Evolutionary conservation across 169 alveolate species (phyloP), one percentile per base, ranked within the genome.

Genomic region (Neospora caninum): DNA sequence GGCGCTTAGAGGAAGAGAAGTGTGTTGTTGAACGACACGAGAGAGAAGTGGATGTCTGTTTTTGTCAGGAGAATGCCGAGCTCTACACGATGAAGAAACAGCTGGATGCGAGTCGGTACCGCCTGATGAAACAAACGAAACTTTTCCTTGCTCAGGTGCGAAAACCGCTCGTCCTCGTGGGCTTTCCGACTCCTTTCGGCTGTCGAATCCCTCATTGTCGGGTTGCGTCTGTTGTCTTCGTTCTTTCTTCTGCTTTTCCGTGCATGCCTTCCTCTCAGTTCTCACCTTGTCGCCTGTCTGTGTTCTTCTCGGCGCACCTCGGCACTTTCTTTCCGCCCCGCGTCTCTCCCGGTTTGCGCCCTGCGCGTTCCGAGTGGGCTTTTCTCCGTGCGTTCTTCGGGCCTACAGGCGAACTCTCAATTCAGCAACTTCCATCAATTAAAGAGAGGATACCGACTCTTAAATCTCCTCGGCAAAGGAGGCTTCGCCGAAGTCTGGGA

Each of bases 401-500:
- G 58, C 58, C 58, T 78, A 7, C 92, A 92, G 92, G 82, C 83
- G 43, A 82, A 82, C 36, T 92, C 95, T 27, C 91, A 73, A 69
- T 93, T 70, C 64, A 86, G 70, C 70, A 89, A 89, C 73, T 93
- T 93, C 87, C 91, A 73, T 45, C 89, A 54, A 49, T 87, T 93
- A 29, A 54, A 88, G 93, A n/a, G 95, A 58, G 91, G 93, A 78
- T 93, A 87, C 54, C 84, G 98, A 69, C 94, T 98, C 94, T 95
- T 98, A 93, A 98, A 98, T 88, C 96, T 98, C 98, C 96, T 98
- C 42, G 99, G 99, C 25, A 97, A 97, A 94, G 99, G 99, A 25
- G 99, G 99, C 27, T 98, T 98, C 91, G 98, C 99, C 16, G 99
- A 98, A 94, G 99, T 98, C 16, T 98, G 99, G 99, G 99, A 98